These are phyloP conservation scores for Schwanniomyces sp. DNA, from an alignment of 805 yeast genomes.

Conservation along the genomic window DNA sequence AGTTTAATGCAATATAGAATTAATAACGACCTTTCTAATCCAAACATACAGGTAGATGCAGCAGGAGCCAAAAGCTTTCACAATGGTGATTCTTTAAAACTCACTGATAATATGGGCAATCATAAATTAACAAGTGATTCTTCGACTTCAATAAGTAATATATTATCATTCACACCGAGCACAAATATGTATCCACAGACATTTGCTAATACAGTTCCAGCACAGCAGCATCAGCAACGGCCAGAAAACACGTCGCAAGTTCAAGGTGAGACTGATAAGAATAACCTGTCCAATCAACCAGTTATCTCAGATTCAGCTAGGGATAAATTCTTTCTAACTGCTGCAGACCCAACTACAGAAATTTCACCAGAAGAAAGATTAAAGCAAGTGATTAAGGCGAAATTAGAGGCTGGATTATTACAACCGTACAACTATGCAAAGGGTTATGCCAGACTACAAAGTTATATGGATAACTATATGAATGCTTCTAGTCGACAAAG, in stretches of 20 bases:
- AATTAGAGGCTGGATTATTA: slow-evolving; percentile 86
- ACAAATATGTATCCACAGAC: slow-evolving; percentile 18
- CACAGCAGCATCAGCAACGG: slow-evolving; percentile 5
- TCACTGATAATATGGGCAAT: neutral
- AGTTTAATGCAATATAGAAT: slow-evolving; percentile 23
- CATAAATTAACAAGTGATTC: neutral
- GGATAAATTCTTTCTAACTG: slow-evolving; percentile 91
- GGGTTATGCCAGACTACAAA: slow-evolving; percentile 87
- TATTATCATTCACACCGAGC: slow-evolving; percentile 31
- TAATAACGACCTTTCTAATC: neutral
- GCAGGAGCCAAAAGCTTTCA: slow-evolving; percentile 2
- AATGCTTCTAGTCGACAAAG: slow-evolving; percentile 78
- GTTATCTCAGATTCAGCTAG: slow-evolving; percentile 73
- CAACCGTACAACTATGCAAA: slow-evolving; percentile 93
- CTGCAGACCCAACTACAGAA: slow-evolving; percentile 95
- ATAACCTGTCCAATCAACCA: slow-evolving; percentile 22
- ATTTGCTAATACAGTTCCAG: slow-evolving; percentile 8
- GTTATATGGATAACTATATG: slow-evolving; percentile 93
- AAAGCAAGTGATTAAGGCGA: slow-evolving; percentile 91
- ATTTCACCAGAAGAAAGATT: slow-evolving; percentile 91
- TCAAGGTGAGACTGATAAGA: neutral
- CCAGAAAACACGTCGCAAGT: slow-evolving; percentile 4
- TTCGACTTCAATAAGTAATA: slow-evolving; percentile 9
- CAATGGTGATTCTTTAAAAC: slow-evolving; percentile 2
- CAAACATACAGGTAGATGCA: neutral